Evolutionary conservation across 2,329 filamentous ascomycete genomes (phyloP).

Genomic region (Penicillium sp.): DNA sequence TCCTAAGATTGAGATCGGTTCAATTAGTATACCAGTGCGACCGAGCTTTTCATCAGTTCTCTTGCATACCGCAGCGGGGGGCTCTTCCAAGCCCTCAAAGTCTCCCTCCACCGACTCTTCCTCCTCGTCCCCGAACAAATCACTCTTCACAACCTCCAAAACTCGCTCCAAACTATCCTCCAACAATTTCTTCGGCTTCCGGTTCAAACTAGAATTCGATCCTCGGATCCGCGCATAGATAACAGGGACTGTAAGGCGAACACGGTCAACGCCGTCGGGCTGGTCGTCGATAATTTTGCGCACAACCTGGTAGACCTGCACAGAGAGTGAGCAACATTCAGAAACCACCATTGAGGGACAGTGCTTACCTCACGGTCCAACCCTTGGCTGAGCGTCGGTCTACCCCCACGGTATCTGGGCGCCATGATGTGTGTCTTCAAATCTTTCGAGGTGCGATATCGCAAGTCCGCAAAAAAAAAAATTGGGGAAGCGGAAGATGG

Average conservation of each 20-base stretch:
- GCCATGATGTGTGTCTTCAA: constrained; percentile 40
- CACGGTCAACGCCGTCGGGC: constrained; percentile 51
- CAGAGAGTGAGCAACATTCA: constrained; percentile 11
- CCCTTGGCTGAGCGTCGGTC: constrained; percentile 59
- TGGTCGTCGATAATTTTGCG: constrained; percentile 75
- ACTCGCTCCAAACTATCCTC: constrained; percentile 87
- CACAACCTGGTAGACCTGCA: constrained; percentile 75
- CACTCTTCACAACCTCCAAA: constrained; percentile 71
- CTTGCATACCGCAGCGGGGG: constrained; percentile 39
- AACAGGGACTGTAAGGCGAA: constrained; percentile 62
- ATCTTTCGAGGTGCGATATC: constrained; percentile 20
- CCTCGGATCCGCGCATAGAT: constrained; percentile 81
- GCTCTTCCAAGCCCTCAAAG: constrained; percentile 56
- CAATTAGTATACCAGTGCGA: constrained; percentile 6
- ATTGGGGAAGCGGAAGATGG: constrained; percentile 26
- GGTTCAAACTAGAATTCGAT: constrained; percentile 85
- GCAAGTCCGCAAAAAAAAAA: constrained; percentile 29
- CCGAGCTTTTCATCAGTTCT: not conserved
- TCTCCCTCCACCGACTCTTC: constrained; percentile 58
- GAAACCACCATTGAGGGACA: not conserved
- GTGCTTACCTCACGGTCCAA: constrained; percentile 67
- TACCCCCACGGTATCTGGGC: constrained; percentile 47
- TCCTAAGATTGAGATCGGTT: constrained; percentile 43
- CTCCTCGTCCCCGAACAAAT: constrained; percentile 64
- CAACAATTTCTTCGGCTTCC: constrained; percentile 79